These are phyloP conservation scores for Penicillium maclennaniae DNA, from an alignment of 495 filamentous ascomycete species.

Conservation along the genomic window DNA sequence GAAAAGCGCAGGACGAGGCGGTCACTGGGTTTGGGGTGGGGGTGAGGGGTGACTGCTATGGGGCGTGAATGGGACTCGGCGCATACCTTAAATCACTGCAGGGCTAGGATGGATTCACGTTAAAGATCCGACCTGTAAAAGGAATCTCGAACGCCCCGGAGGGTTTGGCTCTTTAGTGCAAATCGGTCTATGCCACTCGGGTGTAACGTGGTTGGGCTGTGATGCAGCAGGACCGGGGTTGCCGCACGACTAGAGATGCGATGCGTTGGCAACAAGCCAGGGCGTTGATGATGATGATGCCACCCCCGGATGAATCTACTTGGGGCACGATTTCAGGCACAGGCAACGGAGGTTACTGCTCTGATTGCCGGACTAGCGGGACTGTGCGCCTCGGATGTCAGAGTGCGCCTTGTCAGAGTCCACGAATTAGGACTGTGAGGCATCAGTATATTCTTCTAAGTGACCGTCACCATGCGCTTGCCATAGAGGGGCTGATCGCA, in stretches of 20 bases:
- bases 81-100: constrained; percentile 33
- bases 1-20: constrained; percentile 40
- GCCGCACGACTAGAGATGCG: constrained; percentile 34
- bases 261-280: constrained; percentile 45
- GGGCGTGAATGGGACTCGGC: constrained; percentile 23
- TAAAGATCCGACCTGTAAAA: constrained; percentile 6
- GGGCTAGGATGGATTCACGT: constrained; percentile 4
- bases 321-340: constrained; percentile 31
- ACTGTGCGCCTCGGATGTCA: constrained; percentile 23
- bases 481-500: constrained; percentile 12
- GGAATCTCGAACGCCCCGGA: constrained; percentile 28
- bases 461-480: constrained; percentile 30
- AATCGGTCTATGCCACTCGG: constrained; percentile 33
- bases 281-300: constrained; percentile 21
- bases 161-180: constrained; percentile 38
- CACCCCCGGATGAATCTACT: constrained; percentile 24
- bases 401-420: constrained; percentile 15
- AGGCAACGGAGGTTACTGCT: constrained; percentile 19
- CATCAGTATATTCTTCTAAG: constrained; percentile 29
- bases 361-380: constrained; percentile 23
- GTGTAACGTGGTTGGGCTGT: constrained; percentile 52
- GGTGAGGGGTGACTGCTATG: background rate
- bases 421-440: constrained; percentile 24
- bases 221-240: constrained; percentile 42
- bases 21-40: constrained; percentile 46